phyloP scores from a whole-genome alignment of 768 basidiomycete species.

The Boletus rubropictus region DNA sequence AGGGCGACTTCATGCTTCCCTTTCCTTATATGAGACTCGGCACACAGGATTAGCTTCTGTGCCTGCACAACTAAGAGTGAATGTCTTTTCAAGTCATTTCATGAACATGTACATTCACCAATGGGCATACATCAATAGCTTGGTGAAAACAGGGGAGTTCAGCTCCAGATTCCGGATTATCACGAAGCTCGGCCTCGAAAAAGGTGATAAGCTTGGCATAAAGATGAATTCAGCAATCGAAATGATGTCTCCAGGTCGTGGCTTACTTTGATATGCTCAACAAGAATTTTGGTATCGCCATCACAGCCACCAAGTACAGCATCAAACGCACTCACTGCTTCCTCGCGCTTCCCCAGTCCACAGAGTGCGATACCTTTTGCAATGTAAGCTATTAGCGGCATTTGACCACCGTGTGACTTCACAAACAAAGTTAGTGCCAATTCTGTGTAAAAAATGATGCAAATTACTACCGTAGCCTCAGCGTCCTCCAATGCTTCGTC shows the following conservation, averaged over 20 bases:
- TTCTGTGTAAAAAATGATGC: too few species aligned
- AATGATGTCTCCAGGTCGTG: not conserved
- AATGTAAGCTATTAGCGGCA: not conserved
- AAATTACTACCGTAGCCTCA: not conserved
- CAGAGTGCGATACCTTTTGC: not conserved
- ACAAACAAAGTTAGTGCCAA: not conserved
- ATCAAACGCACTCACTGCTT: not conserved
- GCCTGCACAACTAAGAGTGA: too few species aligned
- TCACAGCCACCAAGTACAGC: not conserved
- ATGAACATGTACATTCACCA: too few species aligned
- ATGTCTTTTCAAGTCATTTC: too few species aligned
- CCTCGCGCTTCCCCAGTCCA: not conserved
- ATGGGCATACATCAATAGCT: too few species aligned
- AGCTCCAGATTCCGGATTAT: too few species aligned
- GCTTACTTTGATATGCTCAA: not conserved
- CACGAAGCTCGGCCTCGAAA: too few species aligned
- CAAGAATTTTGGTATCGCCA: not conserved
- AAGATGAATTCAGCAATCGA: not conserved
- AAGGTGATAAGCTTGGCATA: not conserved
- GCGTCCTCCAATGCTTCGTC: constrained; percentile 6
- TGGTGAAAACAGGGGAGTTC: too few species aligned
- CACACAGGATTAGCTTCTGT: too few species aligned
- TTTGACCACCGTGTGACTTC: not conserved
- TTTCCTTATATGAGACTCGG: not conserved
- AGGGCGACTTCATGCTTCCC: not conserved